Percentiles rank a stretch among this genome's conserved stretches.
These are phyloP conservation scores for Austroboletus novae-zelandiae DNA, from an alignment of 1,284 basidiomycete genomes.

Conservation along the genomic window DNA sequence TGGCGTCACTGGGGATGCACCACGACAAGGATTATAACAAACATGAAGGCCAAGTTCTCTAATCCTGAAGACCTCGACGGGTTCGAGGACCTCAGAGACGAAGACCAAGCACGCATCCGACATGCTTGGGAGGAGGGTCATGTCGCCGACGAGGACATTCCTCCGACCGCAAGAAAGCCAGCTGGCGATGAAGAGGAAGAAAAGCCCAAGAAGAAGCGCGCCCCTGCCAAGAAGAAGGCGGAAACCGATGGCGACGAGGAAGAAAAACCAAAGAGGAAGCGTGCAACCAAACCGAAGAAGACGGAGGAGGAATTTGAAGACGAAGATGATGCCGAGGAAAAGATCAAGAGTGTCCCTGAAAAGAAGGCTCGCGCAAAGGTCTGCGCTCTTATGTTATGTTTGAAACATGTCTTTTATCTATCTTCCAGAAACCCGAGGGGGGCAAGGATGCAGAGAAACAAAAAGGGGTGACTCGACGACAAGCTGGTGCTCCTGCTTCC, in stretches of 20 bases:
- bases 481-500: slow-evolving; percentile 6
- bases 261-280: slow-evolving; percentile 39
- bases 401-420: slow-evolving; percentile 9
- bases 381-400: slow-evolving; percentile 7
- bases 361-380: slow-evolving; percentile 44
- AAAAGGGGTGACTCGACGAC: slow-evolving; percentile 34
- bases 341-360: slow-evolving; percentile 38
- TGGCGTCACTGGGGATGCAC: slow-evolving; percentile 87
- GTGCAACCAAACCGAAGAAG: slow-evolving; percentile 40
- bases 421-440: slow-evolving; percentile 37
- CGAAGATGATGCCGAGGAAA: slow-evolving; percentile 33
- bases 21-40: slow-evolving; percentile 66
- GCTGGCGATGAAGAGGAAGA: slow-evolving; percentile 46
- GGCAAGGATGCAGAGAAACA: slow-evolving; percentile 40
- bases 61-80: slow-evolving; percentile 69
- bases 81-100: slow-evolving; percentile 62
- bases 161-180: slow-evolving; percentile 63
- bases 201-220: slow-evolving; percentile 40
- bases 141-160: slow-evolving; percentile 78
- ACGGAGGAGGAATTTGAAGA: slow-evolving; percentile 40
- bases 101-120: slow-evolving; percentile 63
- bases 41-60: slow-evolving; percentile 65
- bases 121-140: slow-evolving; percentile 72
- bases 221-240: slow-evolving; percentile 39
- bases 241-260: slow-evolving; percentile 43